These are phyloP conservation scores for Acacia acuminata DNA, from an alignment of 306 rosid species.

Conservation along the genomic window DNA sequence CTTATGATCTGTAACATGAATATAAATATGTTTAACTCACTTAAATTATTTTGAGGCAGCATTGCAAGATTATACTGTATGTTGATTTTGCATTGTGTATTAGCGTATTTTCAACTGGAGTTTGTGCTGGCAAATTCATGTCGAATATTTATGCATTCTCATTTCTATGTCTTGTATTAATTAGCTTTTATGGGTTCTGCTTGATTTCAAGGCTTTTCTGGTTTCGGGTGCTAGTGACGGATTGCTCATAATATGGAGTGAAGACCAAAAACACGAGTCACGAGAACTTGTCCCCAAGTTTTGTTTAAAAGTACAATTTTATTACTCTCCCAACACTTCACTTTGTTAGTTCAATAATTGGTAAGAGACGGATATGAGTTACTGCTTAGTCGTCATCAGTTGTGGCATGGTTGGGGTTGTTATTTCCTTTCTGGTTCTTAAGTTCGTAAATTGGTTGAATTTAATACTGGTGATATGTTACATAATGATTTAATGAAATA, in stretches of 20 bases:
- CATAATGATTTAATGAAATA: conserved; percentile 5
- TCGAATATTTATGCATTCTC: conserved; percentile 6
- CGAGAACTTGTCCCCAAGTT: conserved; percentile 97
- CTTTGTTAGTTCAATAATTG: conserved; percentile 17
- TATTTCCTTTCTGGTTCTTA: conserved; percentile 24
- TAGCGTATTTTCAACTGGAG: conserved; percentile 16
- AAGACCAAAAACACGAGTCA: conserved; percentile 93
- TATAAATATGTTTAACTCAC: not conserved
- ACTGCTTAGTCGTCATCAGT: conserved; percentile 22
- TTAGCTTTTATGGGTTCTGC: conserved; percentile 24
- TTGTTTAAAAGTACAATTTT: conserved; percentile 69
- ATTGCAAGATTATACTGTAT: not conserved
- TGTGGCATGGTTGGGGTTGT: conserved; percentile 17
- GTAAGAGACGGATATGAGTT: conserved; percentile 25
- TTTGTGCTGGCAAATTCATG: conserved; percentile 14
- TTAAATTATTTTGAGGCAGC: not conserved
- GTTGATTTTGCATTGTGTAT: conserved; percentile 22
- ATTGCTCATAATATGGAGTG: conserved; percentile 94
- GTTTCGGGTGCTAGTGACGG: conserved; percentile 98
- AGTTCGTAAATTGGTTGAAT: conserved; percentile 2
- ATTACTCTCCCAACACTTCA: conserved; percentile 27
- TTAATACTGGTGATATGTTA: conserved; percentile 20
- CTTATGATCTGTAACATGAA: not conserved
- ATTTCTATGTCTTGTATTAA: conserved; percentile 8
- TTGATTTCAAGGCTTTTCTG: conserved; percentile 71